Evolutionary conservation across 108 stramenopile genomes (phyloP).

Genomic region (Cyclotella choctawhatcheeana): DNA sequence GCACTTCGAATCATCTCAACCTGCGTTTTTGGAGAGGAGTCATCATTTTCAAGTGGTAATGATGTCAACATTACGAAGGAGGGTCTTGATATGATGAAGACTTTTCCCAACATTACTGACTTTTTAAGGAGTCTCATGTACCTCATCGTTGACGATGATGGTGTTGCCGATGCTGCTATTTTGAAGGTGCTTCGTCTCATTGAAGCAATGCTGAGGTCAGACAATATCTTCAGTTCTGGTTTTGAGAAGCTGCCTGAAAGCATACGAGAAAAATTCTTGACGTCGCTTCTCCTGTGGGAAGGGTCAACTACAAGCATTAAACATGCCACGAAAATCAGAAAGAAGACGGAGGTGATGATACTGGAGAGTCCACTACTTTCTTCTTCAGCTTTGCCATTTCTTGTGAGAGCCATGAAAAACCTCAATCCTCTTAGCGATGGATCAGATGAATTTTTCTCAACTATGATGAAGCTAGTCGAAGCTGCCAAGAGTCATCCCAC

Average conservation of each 20-base stretch:
- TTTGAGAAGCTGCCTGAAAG: conserved; percentile 69
- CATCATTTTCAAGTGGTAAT: not conserved
- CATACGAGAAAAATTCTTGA: conserved; percentile 78
- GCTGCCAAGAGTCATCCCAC: conserved; percentile 6
- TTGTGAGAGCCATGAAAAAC: conserved; percentile 67
- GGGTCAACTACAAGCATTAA: conserved; percentile 49
- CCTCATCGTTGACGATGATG: conserved; percentile 77
- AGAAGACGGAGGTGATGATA: conserved; percentile 73
- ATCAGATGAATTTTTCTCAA: conserved; percentile 80
- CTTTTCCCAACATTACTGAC: conserved; percentile 63
- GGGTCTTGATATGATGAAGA: conserved; percentile 60
- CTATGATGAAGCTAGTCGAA: conserved; percentile 70
- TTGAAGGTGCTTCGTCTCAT: conserved; percentile 77
- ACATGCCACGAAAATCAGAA: conserved; percentile 67
- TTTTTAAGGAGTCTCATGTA: conserved; percentile 76
- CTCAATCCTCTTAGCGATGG: conserved; percentile 69
- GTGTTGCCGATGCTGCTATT: conserved; percentile 74
- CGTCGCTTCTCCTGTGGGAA: conserved; percentile 77
- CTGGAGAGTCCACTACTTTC: conserved; percentile 69
- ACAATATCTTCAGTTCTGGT: conserved; percentile 49
- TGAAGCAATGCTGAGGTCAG: conserved; percentile 69
- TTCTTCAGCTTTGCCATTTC: conserved; percentile 74
- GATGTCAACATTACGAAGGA: conserved; percentile 51
- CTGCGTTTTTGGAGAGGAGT: conserved; percentile 65
- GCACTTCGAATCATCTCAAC: conserved; percentile 85